Percentiles rank a stretch among this genome's conserved stretches.
These are phyloP conservation scores for Cymbopogon citratus DNA, from an alignment of 176 grass and related monocot genomes.

Conservation along the genomic window DNA sequence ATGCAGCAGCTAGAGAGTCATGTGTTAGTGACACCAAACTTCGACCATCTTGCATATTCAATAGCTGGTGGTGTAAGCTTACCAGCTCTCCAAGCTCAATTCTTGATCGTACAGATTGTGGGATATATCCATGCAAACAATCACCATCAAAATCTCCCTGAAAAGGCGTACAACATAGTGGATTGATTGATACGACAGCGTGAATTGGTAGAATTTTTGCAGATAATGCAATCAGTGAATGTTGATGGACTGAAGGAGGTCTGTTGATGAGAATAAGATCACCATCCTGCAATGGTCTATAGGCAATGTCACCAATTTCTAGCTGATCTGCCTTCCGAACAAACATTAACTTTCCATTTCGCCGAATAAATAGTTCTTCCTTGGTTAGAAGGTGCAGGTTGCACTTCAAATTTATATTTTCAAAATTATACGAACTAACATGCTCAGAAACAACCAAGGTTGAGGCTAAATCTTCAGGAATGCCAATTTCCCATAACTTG, in stretches of 20 bases:
- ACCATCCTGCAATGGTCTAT: constrained; percentile 72
- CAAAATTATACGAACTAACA: constrained; percentile 58
- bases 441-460: constrained; percentile 60
- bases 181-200: constrained; percentile 68
- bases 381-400: constrained; percentile 48
- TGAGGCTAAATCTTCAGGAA: constrained; percentile 54
- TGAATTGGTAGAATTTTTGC: constrained; percentile 56
- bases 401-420: constrained; percentile 55
- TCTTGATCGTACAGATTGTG: constrained; percentile 66
- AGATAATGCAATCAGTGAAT: constrained; percentile 80
- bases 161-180: constrained; percentile 74
- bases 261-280: constrained; percentile 88
- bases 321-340: constrained; percentile 57
- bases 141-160: constrained; percentile 95
- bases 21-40: constrained; percentile 79
- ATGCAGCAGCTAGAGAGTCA: constrained; percentile 67
- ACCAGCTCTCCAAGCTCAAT: constrained; percentile 67
- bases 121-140: constrained; percentile 92
- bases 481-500: constrained; percentile 68
- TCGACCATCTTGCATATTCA: constrained; percentile 80
- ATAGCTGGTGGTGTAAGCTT: constrained; percentile 55
- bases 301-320: constrained; percentile 70
- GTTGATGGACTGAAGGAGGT: constrained; percentile 88
- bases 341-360: constrained; percentile 45
- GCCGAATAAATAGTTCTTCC: constrained; percentile 40